Percentiles rank a stretch among this genome's conserved stretches.
Conservation (phyloP, 2,329 filamentous ascomycete species). For the Ceratocystis eucalypticola region DNA sequence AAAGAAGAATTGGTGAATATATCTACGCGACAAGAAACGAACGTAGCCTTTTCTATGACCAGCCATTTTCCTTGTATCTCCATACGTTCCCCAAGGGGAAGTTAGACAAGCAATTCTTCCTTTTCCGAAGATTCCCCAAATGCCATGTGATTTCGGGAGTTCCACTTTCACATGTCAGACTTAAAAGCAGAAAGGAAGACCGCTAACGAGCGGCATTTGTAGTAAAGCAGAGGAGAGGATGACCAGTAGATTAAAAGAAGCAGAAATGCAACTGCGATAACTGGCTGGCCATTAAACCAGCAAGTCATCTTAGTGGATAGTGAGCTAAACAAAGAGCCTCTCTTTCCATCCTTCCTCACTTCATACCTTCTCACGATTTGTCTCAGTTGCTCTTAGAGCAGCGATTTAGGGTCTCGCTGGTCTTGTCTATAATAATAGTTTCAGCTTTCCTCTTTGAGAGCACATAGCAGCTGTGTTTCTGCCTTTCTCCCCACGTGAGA, state of each 20-base stretch:
- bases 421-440: background rate
- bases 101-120: background rate
- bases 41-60: background rate
- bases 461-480: background rate
- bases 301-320: background rate
- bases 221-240: no score
- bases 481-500: constrained; percentile 1
- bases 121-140: background rate
- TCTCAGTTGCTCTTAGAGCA: background rate
- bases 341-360: background rate
- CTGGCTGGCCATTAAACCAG: background rate
- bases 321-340: no score
- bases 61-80: background rate
- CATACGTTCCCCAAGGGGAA: background rate
- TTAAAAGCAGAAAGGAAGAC: background rate
- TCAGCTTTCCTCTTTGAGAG: background rate
- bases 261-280: background rate
- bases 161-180: constrained; percentile 19
- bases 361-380: background rate
- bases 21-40: background rate
- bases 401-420: background rate
- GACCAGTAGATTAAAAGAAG: background rate
- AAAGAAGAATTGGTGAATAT: background rate
- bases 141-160: background rate
- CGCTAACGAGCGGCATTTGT: no score